Conservation (phyloP, 169 alveolate species). For the Cryptosporidium bovis region DNA sequence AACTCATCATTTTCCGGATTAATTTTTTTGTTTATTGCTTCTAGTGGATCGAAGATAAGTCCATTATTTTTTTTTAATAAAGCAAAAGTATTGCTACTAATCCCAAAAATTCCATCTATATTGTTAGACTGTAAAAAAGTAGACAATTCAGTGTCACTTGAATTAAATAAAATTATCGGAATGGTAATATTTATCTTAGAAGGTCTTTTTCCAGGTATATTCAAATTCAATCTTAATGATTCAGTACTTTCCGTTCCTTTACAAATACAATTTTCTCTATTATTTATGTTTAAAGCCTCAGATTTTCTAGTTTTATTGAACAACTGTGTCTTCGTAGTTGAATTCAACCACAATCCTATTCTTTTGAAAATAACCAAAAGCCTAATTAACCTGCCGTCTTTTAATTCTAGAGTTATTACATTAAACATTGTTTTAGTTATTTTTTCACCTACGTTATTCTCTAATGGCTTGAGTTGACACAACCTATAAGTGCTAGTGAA, state of each 20-base stretch:
- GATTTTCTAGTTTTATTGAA: too few relatives aligned
- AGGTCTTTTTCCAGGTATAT: background rate
- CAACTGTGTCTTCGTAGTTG: too few relatives aligned
- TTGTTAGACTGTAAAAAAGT: slow-evolving; percentile 9
- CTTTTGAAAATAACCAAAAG: background rate
- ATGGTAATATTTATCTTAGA: slow-evolving; percentile 15
- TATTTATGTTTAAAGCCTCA: background rate
- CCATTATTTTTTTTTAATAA: background rate
- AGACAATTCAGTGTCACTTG: background rate
- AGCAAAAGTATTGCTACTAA: background rate
- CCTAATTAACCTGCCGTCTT: slow-evolving; percentile 2
- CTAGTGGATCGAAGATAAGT: background rate
- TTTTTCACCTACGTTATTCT: background rate
- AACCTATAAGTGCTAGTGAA: background rate
- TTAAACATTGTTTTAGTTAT: slow-evolving; percentile 1
- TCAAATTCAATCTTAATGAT: background rate
- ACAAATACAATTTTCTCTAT: background rate
- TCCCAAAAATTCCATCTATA: slow-evolving; percentile 48
- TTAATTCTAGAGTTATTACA: slow-evolving; percentile 12
- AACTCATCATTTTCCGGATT: background rate
- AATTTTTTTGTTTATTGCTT: background rate
- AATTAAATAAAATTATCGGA: slow-evolving; percentile 20
- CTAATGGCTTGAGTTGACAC: background rate
- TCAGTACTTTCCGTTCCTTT: background rate
- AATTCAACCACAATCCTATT: background rate